Evolutionary conservation across 768 basidiomycete species (phyloP).

Genomic region (Suillus sp.): DNA sequence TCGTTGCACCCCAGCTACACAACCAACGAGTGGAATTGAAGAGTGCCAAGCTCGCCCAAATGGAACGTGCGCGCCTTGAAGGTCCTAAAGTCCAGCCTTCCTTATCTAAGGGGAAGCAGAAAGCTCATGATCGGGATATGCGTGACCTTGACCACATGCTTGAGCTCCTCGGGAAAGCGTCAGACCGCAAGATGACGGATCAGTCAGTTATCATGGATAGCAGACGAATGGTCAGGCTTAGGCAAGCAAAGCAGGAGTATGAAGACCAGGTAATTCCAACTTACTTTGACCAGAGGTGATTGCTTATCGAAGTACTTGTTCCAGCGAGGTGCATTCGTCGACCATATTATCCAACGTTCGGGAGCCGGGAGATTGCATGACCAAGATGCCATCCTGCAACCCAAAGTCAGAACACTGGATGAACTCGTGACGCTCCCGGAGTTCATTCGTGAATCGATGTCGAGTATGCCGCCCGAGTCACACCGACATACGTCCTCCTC

Average conservation of each 20-base stretch:
- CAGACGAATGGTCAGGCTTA: conserved; percentile 55
- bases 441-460: conserved; percentile 61
- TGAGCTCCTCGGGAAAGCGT: conserved; percentile 70
- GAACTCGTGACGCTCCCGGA: conserved; percentile 53
- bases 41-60: conserved; percentile 64
- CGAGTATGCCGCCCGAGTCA: conserved; percentile 30
- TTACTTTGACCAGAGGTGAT: not conserved
- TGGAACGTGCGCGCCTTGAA: conserved; percentile 66
- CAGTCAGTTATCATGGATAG: conserved; percentile 73
- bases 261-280: conserved; percentile 55
- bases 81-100: conserved; percentile 31
- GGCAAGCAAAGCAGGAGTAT: conserved; percentile 59
- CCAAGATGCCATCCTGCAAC: conserved; percentile 66
- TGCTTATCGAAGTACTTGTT: conserved; percentile 15
- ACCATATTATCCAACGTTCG: conserved; percentile 71
- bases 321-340: conserved; percentile 76
- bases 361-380: conserved; percentile 70
- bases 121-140: conserved; percentile 44
- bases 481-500: not conserved
- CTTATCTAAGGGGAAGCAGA: conserved; percentile 46
- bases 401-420: conserved; percentile 9
- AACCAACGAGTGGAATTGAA: conserved; percentile 94
- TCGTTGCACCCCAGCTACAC: conserved; percentile 83
- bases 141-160: conserved; percentile 72
- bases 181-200: conserved; percentile 62